Base-by-base conservation (phyloP, 768 basidiomycete species). In the Glaciozyma martinii region DNA sequence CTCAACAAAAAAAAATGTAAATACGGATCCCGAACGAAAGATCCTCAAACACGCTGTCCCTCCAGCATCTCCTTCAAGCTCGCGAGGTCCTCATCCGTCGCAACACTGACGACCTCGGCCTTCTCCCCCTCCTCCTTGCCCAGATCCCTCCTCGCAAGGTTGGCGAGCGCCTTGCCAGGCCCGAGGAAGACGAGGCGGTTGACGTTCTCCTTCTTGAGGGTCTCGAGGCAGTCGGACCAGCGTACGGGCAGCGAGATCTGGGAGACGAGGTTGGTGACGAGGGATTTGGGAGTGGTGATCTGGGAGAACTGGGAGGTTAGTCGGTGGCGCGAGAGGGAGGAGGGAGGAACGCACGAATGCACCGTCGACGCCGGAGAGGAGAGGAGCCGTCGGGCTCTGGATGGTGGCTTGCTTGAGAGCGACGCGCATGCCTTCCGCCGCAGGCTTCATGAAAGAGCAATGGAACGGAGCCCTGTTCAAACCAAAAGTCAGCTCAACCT, bases 381-480 rank as follows among this genome's bases (percentile, higher is more conserved):
- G 60, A 12, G 71, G 70, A 19, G 63, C 59, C 1, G 61, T 61
- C 25, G 59, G 50, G 33, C 64, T 53, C n/a, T 44, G 12, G 49
- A 73, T 56, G n/a, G 64, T 62, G n/a, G 57, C 23, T 18, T 42
- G 53, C 12, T 61, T 59, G 40, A 73, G 68, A 2, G 72, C 73
- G 30, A 61, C 56, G 16, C 61, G 59, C 72, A 74, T 71, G 33
- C 69, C 71, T 0, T 29, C 33, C 16, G 68, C 72, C 13, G 72
- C 72, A 15, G 73, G 73, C 18, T 61, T 59, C 71, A 74, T 71
- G 59, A 73, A 73, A 5, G 66, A 70, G 64, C 69, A 74, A 58
- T 71, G 72, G 63, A 73, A 73, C 0, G 72, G 72, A 1, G 72
- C 72, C 21, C 71, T 72, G 65, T 13, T 21, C 5, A 18, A n/a